These are phyloP conservation scores for Grifola frondosa DNA, from an alignment of 1,284 basidiomycete genomes.

Conservation along the genomic window DNA sequence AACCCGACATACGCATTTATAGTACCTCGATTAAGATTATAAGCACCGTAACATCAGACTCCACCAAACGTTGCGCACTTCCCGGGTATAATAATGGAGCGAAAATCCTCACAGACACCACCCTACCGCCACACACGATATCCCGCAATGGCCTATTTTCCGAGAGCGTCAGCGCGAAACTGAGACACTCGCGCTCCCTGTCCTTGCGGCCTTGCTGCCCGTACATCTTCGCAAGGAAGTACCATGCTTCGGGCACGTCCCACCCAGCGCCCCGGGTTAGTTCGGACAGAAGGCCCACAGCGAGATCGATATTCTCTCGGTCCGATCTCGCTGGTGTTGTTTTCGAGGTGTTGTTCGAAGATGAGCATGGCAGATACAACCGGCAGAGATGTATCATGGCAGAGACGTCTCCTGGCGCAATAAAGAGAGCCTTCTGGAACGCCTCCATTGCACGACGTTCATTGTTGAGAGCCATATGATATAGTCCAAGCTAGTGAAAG, in stretches of 20 bases:
- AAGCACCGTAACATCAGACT: too few species aligned
- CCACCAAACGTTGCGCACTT: too few species aligned
- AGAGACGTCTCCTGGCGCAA: constrained; percentile 73
- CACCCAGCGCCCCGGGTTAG: constrained; percentile 71
- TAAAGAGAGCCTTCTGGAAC: constrained; percentile 82
- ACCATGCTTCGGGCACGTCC: constrained; percentile 94
- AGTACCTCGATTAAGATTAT: too few species aligned
- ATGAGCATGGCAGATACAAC: constrained; percentile 57
- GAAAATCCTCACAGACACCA: constrained; percentile 55
- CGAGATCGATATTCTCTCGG: constrained; percentile 67
- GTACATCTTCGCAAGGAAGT: constrained; percentile 79
- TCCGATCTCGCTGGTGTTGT: constrained; percentile 24
- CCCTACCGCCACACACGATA: constrained; percentile 60
- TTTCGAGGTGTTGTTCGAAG: constrained; percentile 22
- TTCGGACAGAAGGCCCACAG: constrained; percentile 65
- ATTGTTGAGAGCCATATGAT: constrained; percentile 61
- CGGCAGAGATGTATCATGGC: constrained; percentile 77
- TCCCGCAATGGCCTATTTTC: constrained; percentile 68
- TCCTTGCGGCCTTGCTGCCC: constrained; percentile 70
- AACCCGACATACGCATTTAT: too few species aligned
- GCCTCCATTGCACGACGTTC: constrained; percentile 67
- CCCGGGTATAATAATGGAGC: too few species aligned
- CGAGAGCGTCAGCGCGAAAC: constrained; percentile 71
- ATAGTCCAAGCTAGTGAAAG: constrained; percentile 74
- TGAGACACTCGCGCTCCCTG: constrained; percentile 74